Percentiles rank a stretch among this genome's conserved stretches.
Conservation (phyloP, 805 yeast genomes). For the Yarrowia porcina region DNA sequence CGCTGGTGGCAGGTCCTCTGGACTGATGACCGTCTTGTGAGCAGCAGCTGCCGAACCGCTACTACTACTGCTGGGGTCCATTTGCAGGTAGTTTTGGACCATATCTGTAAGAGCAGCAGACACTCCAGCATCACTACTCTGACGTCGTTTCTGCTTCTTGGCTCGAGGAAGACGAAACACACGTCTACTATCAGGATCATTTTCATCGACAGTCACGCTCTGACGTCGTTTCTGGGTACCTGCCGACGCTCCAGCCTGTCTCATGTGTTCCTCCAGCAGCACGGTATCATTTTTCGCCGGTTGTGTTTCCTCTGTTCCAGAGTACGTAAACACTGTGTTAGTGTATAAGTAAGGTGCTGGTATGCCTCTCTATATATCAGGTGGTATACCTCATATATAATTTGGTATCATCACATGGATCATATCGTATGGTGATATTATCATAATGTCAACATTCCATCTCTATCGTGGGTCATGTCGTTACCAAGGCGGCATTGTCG, state of each 20-base stretch:
- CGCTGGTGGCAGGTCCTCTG: not conserved
- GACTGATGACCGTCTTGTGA: conserved; percentile 4
- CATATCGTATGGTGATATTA: too few relatives aligned
- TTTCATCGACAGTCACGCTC: not conserved
- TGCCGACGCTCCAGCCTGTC: not conserved
- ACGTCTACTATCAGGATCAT: not conserved
- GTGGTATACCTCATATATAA: too few relatives aligned
- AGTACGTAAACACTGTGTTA: conserved; percentile 34
- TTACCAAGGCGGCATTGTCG: too few relatives aligned
- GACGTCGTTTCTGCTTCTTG: conserved; percentile 17
- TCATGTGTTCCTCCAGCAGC: conserved; percentile 25
- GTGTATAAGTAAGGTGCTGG: too few relatives aligned
- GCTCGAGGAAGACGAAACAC: conserved; percentile 24
- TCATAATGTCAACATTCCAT: not conserved
- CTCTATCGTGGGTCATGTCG: not conserved
- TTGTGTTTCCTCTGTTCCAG: conserved; percentile 34
- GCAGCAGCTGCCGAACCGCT: not conserved
- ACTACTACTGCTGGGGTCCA: conserved; percentile 36
- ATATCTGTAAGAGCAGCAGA: conserved; percentile 71
- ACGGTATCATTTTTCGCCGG: conserved; percentile 30
- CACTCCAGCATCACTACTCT: conserved; percentile 38
- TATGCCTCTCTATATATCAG: too few relatives aligned
- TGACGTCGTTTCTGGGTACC: conserved; percentile 3
- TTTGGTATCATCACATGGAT: too few relatives aligned
- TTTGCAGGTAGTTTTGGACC: conserved; percentile 58